Evolutionary conservation across 1,284 basidiomycete species (phyloP).

Genomic region (Exobasidium rhododendri): DNA sequence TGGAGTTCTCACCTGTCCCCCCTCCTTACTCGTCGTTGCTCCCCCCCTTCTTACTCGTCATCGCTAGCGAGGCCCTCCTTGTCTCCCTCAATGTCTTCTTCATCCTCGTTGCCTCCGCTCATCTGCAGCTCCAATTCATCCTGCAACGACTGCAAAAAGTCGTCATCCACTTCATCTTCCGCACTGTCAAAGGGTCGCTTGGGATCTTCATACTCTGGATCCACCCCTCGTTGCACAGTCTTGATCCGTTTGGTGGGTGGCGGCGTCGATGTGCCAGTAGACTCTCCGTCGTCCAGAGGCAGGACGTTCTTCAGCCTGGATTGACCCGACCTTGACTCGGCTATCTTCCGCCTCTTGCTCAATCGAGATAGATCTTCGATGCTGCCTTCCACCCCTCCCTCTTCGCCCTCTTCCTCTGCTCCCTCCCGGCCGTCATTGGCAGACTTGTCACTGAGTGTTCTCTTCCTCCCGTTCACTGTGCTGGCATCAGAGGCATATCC

Average conservation of each 20-base stretch:
- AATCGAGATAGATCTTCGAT: slow-evolving; percentile 19
- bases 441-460: slow-evolving; percentile 1
- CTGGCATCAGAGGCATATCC: slow-evolving; percentile 24
- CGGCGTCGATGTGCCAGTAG: no score
- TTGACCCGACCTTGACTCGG: slow-evolving; percentile 21
- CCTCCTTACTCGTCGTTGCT: neutral
- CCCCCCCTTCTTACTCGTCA: neutral
- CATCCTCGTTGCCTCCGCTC: slow-evolving; percentile 10
- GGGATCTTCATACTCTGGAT: neutral
- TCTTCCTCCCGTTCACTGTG: neutral
- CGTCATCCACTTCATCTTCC: slow-evolving; percentile 22
- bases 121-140: slow-evolving; percentile 44
- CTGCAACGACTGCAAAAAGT: slow-evolving; percentile 43
- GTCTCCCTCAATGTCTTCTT: neutral
- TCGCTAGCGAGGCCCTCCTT: neutral
- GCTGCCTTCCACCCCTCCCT: slow-evolving; percentile 15
- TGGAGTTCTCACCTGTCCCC: neutral
- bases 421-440: slow-evolving; percentile 17
- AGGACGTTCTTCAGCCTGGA: slow-evolving; percentile 27
- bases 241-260: no score
- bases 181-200: neutral
- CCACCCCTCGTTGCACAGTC: neutral
- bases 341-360: slow-evolving; percentile 24
- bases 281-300: slow-evolving; percentile 12
- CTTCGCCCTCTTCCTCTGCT: slow-evolving; percentile 37